A percentile compares a stretch with the other conserved stretches of the same genome.
These are phyloP conservation scores for Eimeria falciformis DNA, from an alignment of 169 alveolate genomes.

Conservation along the genomic window DNA sequence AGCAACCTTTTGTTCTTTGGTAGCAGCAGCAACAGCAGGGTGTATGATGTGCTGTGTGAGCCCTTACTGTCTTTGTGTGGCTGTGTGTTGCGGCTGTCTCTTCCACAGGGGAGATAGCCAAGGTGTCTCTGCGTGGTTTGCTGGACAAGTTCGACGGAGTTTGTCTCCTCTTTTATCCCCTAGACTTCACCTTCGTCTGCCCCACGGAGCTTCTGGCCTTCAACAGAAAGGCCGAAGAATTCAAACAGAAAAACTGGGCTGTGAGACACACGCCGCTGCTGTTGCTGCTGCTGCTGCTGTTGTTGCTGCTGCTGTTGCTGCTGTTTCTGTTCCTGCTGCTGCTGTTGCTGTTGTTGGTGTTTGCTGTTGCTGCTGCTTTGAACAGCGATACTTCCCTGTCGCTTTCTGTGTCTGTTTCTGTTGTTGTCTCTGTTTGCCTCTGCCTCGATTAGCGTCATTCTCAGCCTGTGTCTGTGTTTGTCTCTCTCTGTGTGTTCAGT, in stretches of 20 bases:
- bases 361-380: neutral
- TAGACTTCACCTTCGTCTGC: constrained; percentile 99
- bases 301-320: neutral
- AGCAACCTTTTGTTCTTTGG: neutral
- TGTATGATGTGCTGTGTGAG: too few relatives aligned
- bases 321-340: constrained; percentile 12
- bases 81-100: neutral
- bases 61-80: too few relatives aligned
- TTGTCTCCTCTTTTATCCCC: constrained; percentile 97
- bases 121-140: constrained; percentile 92
- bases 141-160: constrained; percentile 92
- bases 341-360: neutral
- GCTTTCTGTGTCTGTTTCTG: neutral
- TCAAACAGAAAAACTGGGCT: constrained; percentile 85
- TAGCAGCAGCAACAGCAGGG: neutral
- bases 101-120: constrained; percentile 83
- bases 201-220: constrained; percentile 98
- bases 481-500: constrained; percentile 56
- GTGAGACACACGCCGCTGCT: neutral
- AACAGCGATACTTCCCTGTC: too few relatives aligned
- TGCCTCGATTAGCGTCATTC: neutral
- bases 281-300: constrained; percentile 11
- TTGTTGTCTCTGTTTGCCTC: neutral
- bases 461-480: neutral
- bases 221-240: constrained; percentile 93